A percentile compares a stretch with the other conserved stretches of the same genome.
phyloP scores from a whole-genome alignment of 345 rosid species.

The Fremontodendron californicum region DNA sequence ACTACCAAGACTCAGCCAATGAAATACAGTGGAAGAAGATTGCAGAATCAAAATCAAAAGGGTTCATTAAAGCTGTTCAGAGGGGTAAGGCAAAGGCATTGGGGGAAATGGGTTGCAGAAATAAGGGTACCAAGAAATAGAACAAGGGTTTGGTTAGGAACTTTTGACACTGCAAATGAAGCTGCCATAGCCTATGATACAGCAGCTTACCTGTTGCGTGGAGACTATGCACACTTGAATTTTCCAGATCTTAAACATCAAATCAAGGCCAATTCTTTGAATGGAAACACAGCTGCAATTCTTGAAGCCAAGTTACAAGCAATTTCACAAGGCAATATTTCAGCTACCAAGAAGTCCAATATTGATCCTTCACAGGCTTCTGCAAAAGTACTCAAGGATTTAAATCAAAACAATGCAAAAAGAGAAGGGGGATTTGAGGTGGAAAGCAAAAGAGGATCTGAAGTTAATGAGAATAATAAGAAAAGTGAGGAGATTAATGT shows the following conservation, averaged over 20 bases:
- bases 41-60: slow-evolving; percentile 34
- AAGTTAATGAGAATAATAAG: slow-evolving; percentile 12
- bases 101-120: slow-evolving; percentile 99
- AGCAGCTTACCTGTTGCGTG: slow-evolving; percentile 81
- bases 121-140: slow-evolving; percentile 88
- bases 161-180: slow-evolving; percentile 88
- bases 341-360: slow-evolving; percentile 17
- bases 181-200: slow-evolving; percentile 94
- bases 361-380: slow-evolving; percentile 10
- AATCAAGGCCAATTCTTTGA: slow-evolving; percentile 41
- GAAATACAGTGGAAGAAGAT: slow-evolving; percentile 48
- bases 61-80: slow-evolving; percentile 53
- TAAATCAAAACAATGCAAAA: slow-evolving; percentile 18
- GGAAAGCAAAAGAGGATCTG: slow-evolving; percentile 25
- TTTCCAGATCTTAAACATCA: slow-evolving; percentile 72
- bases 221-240: slow-evolving; percentile 84
- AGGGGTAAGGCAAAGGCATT: slow-evolving; percentile 95
- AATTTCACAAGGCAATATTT: slow-evolving; percentile 43
- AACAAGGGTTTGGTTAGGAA: slow-evolving; percentile 96
- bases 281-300: slow-evolving; percentile 49
- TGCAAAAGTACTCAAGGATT: slow-evolving; percentile 16
- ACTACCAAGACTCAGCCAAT: slow-evolving; percentile 62
- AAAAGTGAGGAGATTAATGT: slow-evolving; percentile 23
- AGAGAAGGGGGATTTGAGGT: slow-evolving; percentile 37
- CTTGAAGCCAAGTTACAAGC: slow-evolving; percentile 71